Evolutionary conservation across 1,284 basidiomycete genomes (phyloP).

Genomic region (Amylostereum areolatum): DNA sequence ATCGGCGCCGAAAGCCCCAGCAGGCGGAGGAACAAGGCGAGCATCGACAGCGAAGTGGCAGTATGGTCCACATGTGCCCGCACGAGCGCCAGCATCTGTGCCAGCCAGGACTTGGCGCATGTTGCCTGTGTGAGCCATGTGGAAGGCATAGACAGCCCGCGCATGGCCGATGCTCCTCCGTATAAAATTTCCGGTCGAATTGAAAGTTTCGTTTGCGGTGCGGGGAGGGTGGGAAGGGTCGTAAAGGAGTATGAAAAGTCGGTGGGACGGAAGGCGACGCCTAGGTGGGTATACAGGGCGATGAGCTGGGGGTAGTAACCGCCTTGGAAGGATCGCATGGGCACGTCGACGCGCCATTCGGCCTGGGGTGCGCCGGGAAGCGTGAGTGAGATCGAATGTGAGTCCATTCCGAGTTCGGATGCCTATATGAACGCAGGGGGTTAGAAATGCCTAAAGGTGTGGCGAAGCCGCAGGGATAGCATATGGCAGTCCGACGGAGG

Average conservation of each 20-base stretch:
- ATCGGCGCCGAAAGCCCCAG: constrained; percentile 44
- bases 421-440: constrained; percentile 28
- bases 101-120: neutral
- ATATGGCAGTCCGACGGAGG: too few relatives aligned
- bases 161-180: constrained; percentile 54
- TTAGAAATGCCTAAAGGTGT: too few relatives aligned
- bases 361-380: constrained; percentile 23
- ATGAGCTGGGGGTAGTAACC: constrained; percentile 71
- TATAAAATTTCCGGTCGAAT: constrained; percentile 50
- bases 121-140: constrained; percentile 18
- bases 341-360: constrained; percentile 60
- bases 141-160: constrained; percentile 47
- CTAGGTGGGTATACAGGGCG: constrained; percentile 52
- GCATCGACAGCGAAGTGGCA: constrained; percentile 31
- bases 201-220: constrained; percentile 20
- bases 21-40: constrained; percentile 51
- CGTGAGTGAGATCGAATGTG: constrained; percentile 40
- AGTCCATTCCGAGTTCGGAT: constrained; percentile 48
- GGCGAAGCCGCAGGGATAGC: too few relatives aligned
- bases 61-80: neutral
- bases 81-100: neutral
- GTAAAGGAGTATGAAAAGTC: constrained; percentile 68
- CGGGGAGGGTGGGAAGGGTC: constrained; percentile 13
- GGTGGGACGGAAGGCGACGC: constrained; percentile 41
- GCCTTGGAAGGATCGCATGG: constrained; percentile 77